A percentile compares a stretch with the other conserved stretches of the same genome.
phyloP scores from a whole-genome alignment of 768 basidiomycete genomes.

The Lactarius hengduanensis region DNA sequence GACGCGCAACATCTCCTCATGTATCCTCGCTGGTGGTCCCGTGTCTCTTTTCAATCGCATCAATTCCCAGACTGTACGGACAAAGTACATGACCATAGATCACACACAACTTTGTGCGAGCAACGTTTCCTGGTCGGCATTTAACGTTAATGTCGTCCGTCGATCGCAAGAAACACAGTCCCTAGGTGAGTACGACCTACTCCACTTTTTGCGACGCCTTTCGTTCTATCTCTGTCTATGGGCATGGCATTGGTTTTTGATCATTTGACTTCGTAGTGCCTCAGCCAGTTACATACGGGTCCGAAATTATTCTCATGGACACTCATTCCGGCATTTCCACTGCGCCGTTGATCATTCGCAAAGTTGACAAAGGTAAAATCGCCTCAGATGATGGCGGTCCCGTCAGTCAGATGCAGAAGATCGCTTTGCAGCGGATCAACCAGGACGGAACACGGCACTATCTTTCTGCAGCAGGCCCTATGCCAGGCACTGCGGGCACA shows the following conservation, averaged over 20 bases:
- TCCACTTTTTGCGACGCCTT: slow-evolving; percentile 12
- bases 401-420: slow-evolving; percentile 96
- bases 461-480: slow-evolving; percentile 82
- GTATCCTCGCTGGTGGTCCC: slow-evolving; percentile 85
- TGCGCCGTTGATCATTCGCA: slow-evolving; percentile 82
- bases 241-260: not conserved
- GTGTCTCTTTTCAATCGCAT: slow-evolving; percentile 95
- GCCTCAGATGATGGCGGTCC: slow-evolving; percentile 88
- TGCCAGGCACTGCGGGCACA: slow-evolving; percentile 69
- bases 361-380: slow-evolving; percentile 88
- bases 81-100: slow-evolving; percentile 96
- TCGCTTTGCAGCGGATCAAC: slow-evolving; percentile 83
- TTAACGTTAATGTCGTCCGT: slow-evolving; percentile 87
- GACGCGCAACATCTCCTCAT: slow-evolving; percentile 87
- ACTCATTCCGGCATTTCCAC: slow-evolving; percentile 83
- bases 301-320: slow-evolving; percentile 83
- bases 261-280: slow-evolving; percentile 43
- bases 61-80: slow-evolving; percentile 94
- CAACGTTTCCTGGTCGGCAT: slow-evolving; percentile 90
- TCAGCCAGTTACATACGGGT: slow-evolving; percentile 89
- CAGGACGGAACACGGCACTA: slow-evolving; percentile 83
- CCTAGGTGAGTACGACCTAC: slow-evolving; percentile 64
- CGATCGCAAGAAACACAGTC: slow-evolving; percentile 63
- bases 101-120: slow-evolving; percentile 81
- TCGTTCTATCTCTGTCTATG: slow-evolving; percentile 18